Base-by-base conservation (phyloP, 2,329 filamentous ascomycete species). In the Fusarium brachygibbosum region DNA sequence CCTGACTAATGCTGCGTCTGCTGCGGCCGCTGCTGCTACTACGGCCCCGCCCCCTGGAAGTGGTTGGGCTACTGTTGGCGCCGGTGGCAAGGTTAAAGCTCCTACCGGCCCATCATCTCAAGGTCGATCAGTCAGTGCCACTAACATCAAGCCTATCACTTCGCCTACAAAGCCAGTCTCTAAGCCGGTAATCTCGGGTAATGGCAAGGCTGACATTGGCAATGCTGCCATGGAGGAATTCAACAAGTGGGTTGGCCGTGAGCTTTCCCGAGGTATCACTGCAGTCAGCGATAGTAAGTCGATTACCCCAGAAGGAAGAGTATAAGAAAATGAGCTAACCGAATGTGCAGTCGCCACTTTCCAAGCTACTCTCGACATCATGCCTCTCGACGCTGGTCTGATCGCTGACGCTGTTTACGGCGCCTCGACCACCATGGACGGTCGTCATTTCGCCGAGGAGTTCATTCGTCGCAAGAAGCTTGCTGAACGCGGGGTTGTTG, bases 31-130 rank as follows among this genome's bases (percentile, higher is more conserved):
- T 8, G 68, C 68, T 5, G 63, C 80, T 7, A 75, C 79, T 2
- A 82, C 84, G 58, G 84, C 86, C 32, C 71, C 78, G 21, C 73
- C 76, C 23, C 71, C 76, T n/a, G 79, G 77, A 52, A 78, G 77
- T 58, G 93, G 94, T 3, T 99, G 96, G 96, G 95, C 94, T 13
- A 98, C 94, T 1, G 95, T 99, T 40, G 96, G 96, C 48, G 94
- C 95, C 34, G 91, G 94, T 70, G 96, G 96, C 16, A 99, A 98
- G 83, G 88, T 92, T 50, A 98, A 97, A 83, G 83, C 88, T 29
- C 91, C 93, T 8, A 86, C 85, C 5, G 87, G 84, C 1, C 85
- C 89, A 16, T 81, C 85, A 3, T 83, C 85, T 7, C 82, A 83
- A 68, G 74, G 75, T 35, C 85, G 86, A 23, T 77, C 85, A 16